phyloP scores from a whole-genome alignment of 495 filamentous ascomycete genomes.

The Penicillium goetzii region DNA sequence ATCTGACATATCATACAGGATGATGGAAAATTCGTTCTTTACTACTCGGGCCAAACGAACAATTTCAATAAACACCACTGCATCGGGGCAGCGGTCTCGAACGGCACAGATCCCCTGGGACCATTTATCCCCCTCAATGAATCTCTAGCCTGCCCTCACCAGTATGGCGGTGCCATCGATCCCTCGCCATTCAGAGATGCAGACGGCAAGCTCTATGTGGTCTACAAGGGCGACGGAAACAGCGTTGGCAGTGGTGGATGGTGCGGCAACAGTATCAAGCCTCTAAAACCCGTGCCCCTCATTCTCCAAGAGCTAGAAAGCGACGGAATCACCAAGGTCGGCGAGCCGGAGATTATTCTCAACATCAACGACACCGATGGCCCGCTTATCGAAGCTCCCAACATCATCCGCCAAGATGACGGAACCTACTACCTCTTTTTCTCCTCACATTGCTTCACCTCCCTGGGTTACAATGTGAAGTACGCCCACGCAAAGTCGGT shows the following conservation, averaged over 20 bases:
- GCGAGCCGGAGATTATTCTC: conserved; percentile 53
- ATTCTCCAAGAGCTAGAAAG: conserved; percentile 58
- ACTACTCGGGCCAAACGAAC: conserved; percentile 54
- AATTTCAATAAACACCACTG: conserved; percentile 48
- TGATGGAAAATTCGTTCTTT: conserved; percentile 56
- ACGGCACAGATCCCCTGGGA: conserved; percentile 41
- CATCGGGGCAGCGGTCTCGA: conserved; percentile 54
- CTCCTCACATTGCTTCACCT: conserved; percentile 58
- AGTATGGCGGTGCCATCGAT: conserved; percentile 61
- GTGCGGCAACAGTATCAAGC: conserved; percentile 55
- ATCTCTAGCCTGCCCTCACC: conserved; percentile 52
- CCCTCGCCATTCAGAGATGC: conserved; percentile 54
- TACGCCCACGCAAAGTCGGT: conserved; percentile 55
- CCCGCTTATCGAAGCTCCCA: conserved; percentile 62
- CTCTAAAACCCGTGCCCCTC: conserved; percentile 54
- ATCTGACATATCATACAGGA: conserved; percentile 26
- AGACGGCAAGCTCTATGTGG: conserved; percentile 55
- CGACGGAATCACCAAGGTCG: conserved; percentile 56
- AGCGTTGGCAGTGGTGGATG: conserved; percentile 57
- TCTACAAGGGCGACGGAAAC: conserved; percentile 66
- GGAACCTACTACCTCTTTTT: conserved; percentile 63
- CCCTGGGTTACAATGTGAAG: conserved; percentile 56
- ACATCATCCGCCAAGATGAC: conserved; percentile 46
- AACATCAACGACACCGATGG: conserved; percentile 58
- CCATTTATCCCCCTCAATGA: conserved; percentile 51